Percentiles rank a stretch among this genome's conserved stretches.
Evolutionary conservation across 116 monocot genomes (phyloP).

Genomic region (Dioscorea cayenensis): DNA sequence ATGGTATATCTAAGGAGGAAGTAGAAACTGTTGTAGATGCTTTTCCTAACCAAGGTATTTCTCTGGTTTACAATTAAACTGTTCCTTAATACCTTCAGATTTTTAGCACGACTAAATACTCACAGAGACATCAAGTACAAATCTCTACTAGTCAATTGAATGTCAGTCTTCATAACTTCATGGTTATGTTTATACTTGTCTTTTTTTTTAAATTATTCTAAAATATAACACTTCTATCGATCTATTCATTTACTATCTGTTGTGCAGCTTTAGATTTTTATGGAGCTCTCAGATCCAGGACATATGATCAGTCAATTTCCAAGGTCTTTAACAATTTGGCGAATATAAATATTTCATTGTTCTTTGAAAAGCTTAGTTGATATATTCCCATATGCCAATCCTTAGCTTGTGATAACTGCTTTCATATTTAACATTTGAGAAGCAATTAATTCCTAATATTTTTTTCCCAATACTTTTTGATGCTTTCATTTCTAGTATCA

Average conservation of each 20-base stretch:
- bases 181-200: background rate
- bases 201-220: background rate
- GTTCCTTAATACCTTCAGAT: too few species aligned
- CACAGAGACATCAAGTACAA: too few species aligned
- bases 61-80: background rate
- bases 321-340: slow-evolving; percentile 32
- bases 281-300: slow-evolving; percentile 82
- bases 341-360: too few species aligned
- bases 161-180: background rate
- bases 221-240: background rate
- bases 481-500: too few species aligned
- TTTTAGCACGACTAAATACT: too few species aligned
- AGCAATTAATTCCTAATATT: too few species aligned
- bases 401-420: background rate
- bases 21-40: slow-evolving; percentile 55
- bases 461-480: too few species aligned
- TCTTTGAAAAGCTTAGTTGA: background rate
- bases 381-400: background rate
- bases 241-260: background rate
- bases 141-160: background rate
- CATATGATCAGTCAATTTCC: slow-evolving; percentile 72
- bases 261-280: slow-evolving; percentile 88
- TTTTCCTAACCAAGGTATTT: slow-evolving; percentile 89
- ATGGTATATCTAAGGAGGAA: slow-evolving; percentile 65
- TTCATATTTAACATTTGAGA: too few species aligned